Conservation (phyloP, 225 moss, liverwort and hornwort genomes). For the Polytrichum commune region DNA sequence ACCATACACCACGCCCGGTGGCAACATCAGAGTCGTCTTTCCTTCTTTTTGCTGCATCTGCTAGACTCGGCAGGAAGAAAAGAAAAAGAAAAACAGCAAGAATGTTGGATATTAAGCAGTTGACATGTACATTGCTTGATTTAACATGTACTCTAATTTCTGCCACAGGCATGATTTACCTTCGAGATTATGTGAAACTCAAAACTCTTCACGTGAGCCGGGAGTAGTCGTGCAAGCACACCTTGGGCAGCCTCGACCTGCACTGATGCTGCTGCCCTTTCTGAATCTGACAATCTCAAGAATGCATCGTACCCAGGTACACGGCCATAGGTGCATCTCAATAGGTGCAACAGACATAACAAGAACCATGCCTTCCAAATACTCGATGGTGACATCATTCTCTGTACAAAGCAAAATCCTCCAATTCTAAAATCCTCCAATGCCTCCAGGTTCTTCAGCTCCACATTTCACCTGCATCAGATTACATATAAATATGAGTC, state of each 20-base stretch:
- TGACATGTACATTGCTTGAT: constrained; percentile 3
- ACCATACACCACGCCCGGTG: too few species aligned
- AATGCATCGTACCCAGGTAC: constrained; percentile 28
- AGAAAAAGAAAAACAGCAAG: too few species aligned
- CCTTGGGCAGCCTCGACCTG: constrained; percentile 60
- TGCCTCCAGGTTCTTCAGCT: too few species aligned
- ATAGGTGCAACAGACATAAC: constrained; percentile 20
- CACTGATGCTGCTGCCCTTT: constrained; percentile 28
- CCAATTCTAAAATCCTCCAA: too few species aligned
- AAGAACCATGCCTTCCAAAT: constrained; percentile 19
- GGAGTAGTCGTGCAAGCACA: constrained; percentile 73
- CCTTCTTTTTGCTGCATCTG: too few species aligned
- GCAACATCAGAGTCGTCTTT: too few species aligned
- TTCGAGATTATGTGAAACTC: constrained; percentile 57
- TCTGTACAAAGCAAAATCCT: too few species aligned
- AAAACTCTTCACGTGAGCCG: constrained; percentile 56
- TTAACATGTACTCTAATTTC: constrained; percentile 2
- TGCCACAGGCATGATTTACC: constrained; percentile 32
- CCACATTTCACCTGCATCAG: too few species aligned
- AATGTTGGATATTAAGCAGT: not conserved
- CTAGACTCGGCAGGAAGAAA: too few species aligned
- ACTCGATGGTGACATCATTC: not conserved
- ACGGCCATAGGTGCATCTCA: constrained; percentile 14
- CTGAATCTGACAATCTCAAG: constrained; percentile 30
- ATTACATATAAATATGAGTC: too few species aligned